A percentile compares a stretch with the other conserved stretches of the same genome.
Conservation (phyloP, 352 stramenopile species). For the Phytophthora pseudosyringae region DNA sequence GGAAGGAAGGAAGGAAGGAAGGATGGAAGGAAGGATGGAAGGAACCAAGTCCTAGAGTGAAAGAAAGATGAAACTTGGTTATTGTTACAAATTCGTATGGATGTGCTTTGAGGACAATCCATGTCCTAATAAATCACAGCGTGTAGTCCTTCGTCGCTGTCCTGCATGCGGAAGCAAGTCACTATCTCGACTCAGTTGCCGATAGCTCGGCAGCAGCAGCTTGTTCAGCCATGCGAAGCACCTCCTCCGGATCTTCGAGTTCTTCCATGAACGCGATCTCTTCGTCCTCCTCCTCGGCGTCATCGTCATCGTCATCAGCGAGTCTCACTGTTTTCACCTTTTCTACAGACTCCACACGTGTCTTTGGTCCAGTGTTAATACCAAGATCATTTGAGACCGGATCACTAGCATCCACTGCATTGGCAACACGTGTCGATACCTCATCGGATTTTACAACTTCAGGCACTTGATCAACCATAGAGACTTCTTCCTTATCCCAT, state of each 20-base stretch:
- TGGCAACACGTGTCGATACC: neutral
- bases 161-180: neutral
- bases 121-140: slow-evolving; percentile 21
- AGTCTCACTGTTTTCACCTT: neutral
- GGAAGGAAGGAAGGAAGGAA: neutral
- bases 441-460: neutral
- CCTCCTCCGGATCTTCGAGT: slow-evolving; percentile 31
- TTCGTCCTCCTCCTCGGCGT: slow-evolving; percentile 23
- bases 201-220: slow-evolving; percentile 33
- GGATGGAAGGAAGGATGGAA: slow-evolving; percentile 14
- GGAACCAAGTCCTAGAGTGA: slow-evolving; percentile 22
- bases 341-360: neutral
- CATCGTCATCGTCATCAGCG: neutral
- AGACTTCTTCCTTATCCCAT: neutral
- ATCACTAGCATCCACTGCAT: neutral
- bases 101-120: slow-evolving; percentile 1
- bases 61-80: slow-evolving; percentile 31
- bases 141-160: slow-evolving; percentile 3
- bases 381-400: neutral
- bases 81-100: slow-evolving; percentile 27
- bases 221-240: slow-evolving; percentile 42
- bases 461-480: neutral
- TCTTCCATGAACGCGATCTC: slow-evolving; percentile 46
- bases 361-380: neutral
- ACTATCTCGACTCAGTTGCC: slow-evolving; percentile 15